phyloP scores from a whole-genome alignment of 2,329 filamentous ascomycete genomes.

The Alternaria dauci region DNA sequence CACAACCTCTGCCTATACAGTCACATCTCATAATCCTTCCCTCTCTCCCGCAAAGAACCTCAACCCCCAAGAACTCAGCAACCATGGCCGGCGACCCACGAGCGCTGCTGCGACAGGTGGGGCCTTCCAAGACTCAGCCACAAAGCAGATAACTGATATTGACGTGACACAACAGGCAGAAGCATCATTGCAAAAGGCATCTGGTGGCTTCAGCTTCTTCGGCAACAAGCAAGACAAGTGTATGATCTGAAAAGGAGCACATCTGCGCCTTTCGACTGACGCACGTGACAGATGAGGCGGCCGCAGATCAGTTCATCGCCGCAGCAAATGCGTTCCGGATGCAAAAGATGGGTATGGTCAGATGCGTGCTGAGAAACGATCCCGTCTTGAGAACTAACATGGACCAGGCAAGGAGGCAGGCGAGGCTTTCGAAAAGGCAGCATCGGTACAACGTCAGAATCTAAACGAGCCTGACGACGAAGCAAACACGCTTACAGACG shows the following conservation, averaged over 20 bases:
- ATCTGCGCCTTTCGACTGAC: slow-evolving; percentile 22
- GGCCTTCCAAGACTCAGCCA: slow-evolving; percentile 42
- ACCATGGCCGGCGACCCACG: slow-evolving; percentile 51
- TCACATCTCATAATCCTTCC: slow-evolving; percentile 6
- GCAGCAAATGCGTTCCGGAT: slow-evolving; percentile 92
- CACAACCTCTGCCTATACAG: slow-evolving; percentile 16
- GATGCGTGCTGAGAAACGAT: background rate
- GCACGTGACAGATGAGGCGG: slow-evolving; percentile 69
- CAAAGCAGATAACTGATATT: slow-evolving; percentile 38
- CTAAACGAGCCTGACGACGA: slow-evolving; percentile 93
- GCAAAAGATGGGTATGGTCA: slow-evolving; percentile 76
- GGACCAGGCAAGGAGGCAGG: slow-evolving; percentile 82
- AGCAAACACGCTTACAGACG: slow-evolving; percentile 85
- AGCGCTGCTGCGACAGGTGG: slow-evolving; percentile 51
- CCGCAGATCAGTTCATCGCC: slow-evolving; percentile 85
- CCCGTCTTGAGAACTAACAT: slow-evolving; percentile 13
- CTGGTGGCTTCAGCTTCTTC: slow-evolving; percentile 87
- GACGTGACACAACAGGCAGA: slow-evolving; percentile 72
- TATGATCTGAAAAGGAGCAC: slow-evolving; percentile 20
- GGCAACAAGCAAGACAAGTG: slow-evolving; percentile 85
- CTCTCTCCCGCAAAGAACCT: background rate
- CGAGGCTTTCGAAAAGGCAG: slow-evolving; percentile 83
- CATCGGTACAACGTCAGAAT: slow-evolving; percentile 78
- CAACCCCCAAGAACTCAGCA: slow-evolving; percentile 12
- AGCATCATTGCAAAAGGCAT: slow-evolving; percentile 77